These are phyloP conservation scores for Linnemannia hyalina DNA, from an alignment of 192 early-diverging fungal species.

Conservation along the genomic window DNA sequence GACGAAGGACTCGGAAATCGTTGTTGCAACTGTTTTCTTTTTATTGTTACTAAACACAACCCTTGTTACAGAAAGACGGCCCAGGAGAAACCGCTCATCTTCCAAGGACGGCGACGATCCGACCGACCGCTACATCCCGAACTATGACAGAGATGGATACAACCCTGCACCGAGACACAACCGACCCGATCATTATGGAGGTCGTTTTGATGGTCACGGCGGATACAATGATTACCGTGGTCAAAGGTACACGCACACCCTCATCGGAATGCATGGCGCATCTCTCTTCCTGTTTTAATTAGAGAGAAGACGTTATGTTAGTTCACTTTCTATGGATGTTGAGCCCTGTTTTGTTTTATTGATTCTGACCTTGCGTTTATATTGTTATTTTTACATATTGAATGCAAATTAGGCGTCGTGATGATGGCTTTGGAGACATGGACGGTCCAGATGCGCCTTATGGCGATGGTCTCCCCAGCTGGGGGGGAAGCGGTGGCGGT, in stretches of 20 bases:
- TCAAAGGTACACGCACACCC: conserved; percentile 36
- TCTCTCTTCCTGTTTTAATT: neutral
- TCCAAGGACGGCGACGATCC: conserved; percentile 64
- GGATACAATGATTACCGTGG: conserved; percentile 59
- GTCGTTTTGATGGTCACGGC: conserved; percentile 55
- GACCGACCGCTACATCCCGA: conserved; percentile 87
- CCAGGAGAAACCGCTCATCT: conserved; percentile 43
- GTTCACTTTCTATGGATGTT: neutral
- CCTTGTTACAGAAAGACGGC: conserved; percentile 40
- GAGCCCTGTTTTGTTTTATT: neutral
- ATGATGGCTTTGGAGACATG: conserved; percentile 58
- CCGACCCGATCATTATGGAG: conserved; percentile 46
- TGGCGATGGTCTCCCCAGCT: conserved; percentile 52
- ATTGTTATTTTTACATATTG: neutral
- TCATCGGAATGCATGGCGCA: neutral
- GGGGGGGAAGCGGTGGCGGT: conserved; percentile 30
- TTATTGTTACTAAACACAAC: neutral
- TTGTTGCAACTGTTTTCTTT: neutral
- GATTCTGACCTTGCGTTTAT: neutral
- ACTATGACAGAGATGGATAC: conserved; percentile 87
- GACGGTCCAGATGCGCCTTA: conserved; percentile 56
- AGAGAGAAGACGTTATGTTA: neutral
- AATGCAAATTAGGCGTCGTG: conserved; percentile 30
- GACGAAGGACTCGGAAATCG: neutral
- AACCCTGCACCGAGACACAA: conserved; percentile 69